Conservation (phyloP, 1,284 basidiomycete genomes). For the Trametes versicolor region DNA sequence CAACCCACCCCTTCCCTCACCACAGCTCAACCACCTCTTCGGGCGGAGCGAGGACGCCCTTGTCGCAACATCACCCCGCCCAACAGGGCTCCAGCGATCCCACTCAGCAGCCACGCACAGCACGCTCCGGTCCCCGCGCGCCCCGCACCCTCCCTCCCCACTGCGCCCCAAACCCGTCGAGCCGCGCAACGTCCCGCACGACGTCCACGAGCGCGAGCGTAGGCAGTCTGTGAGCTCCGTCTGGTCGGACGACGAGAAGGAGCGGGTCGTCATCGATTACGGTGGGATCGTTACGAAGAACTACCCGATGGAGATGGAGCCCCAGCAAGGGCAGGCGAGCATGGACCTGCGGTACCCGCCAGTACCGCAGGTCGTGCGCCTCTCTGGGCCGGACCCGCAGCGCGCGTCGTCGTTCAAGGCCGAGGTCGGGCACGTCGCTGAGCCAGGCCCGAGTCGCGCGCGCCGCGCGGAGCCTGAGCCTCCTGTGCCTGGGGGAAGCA, state of each 20-base stretch:
- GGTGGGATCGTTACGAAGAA: slow-evolving; percentile 10
- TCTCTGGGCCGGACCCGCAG: slow-evolving; percentile 5
- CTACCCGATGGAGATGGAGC: slow-evolving; percentile 6
- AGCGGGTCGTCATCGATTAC: neutral
- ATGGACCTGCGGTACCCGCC: slow-evolving; percentile 16
- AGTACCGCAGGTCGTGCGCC: slow-evolving; percentile 14
- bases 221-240: neutral
- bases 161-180: neutral
- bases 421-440: slow-evolving; percentile 13
- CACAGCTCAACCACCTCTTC: slow-evolving; percentile 8
- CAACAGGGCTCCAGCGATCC: slow-evolving; percentile 2
- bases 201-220: slow-evolving; percentile 3
- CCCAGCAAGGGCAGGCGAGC: slow-evolving; percentile 16
- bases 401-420: slow-evolving; percentile 17
- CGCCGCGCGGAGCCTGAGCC: neutral
- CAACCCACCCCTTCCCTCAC: slow-evolving; percentile 6
- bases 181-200: slow-evolving; percentile 19
- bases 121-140: neutral
- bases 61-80: neutral
- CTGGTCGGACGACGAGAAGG: too few relatives aligned
- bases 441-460: neutral
- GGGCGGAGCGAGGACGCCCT: slow-evolving; percentile 17
- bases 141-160: neutral
- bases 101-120: neutral
- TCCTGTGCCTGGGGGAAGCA: neutral